Evolutionary conservation across 805 yeast species (phyloP), one percentile per base, ranked within the genome.

Genomic region (Barnettozyma wickerhamii): DNA sequence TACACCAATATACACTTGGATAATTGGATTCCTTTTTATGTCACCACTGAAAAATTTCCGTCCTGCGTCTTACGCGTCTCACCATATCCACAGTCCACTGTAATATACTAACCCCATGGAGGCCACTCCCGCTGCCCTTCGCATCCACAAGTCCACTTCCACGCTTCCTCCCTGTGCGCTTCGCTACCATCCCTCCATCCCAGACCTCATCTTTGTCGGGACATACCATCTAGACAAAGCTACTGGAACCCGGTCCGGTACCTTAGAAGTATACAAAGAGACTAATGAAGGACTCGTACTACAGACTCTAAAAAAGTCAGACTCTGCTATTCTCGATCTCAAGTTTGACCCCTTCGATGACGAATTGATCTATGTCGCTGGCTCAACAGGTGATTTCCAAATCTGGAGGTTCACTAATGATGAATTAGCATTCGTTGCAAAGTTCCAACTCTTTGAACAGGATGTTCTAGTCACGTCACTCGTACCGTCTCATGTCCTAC

Each of bases 91-190:
- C n/a, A n/a, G n/a, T n/a, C n/a, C n/a, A n/a, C n/a, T n/a, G n/a
- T n/a, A n/a, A n/a, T n/a, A n/a, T n/a, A n/a, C n/a, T n/a, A n/a
- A n/a, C n/a, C n/a, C n/a, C n/a, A n/a, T n/a, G n/a, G n/a, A n/a
- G 42, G 4, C 27, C 19, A 18, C 33, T 10, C 33, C 39, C 14
- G 14, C 12, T 7, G 17, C 44, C 7, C 14, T 14, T 4, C 17
- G 40, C 5, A 31, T 30, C 19, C 40, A 32, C 19, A 41, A 41
- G 18, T 19, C 33, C 2, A 29, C 33, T 1, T 18, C 43, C 19
- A 60, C 65, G 2, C 64, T 79, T 3, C 98, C 98, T 1, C 97
- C 98, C 1, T 93, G 98, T 58, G 81, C 86, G 33, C 60, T 91
- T 4, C 69, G 81, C 28, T 70, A 81, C 9, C 76, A 74, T 38